Base-by-base conservation (phyloP, 2,329 filamentous ascomycete genomes). In the Colletotrichum zoysiae region DNA sequence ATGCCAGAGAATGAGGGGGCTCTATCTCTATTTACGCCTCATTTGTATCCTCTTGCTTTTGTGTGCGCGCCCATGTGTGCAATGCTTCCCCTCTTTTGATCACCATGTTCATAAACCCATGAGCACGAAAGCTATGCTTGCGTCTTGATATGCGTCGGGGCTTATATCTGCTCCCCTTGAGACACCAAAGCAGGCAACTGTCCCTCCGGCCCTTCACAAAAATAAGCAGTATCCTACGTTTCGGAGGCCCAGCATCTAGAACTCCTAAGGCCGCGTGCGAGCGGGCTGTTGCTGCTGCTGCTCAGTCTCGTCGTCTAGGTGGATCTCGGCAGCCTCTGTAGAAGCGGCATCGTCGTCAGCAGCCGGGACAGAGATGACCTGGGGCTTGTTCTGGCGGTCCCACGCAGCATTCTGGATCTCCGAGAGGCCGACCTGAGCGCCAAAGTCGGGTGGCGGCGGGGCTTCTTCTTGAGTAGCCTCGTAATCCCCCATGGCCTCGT, bases 271-370 rank as follows among this genome's bases (percentile, higher is more conserved):
- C 42, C 33, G 53, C 12, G 33, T 7, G 53, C 70, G 46, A 50
- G 65, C 12, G 23, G 46, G 65, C 6, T 65, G 71, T n/a, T 71
- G 60, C 16, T 82, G 79, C 40, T 42, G 40, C 65, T 48, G 44
- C 44, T 62, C 59, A 9, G 30, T 33, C 26, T 83, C 81, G 58
- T 83, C 83, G 51, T 84, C 84, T 26, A 87, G 76, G 71, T 86
- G 84, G 56, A 87, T 87, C 76, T 88, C 86, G 9, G 85, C 79
- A 8, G 86, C 85, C 51, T 85, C 84, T 42, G 85, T 84, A 16
- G 83, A 85, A 62, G 78, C 78, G 38, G 75, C 76, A 35, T 83
- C 82, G 33, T 77, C 79, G 20, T 78, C 79, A 38, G 76, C 78
- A 5, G 79, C 76, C 26, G 82, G 79, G 59, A 87, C 81, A 23